Evolutionary conservation across 106 monocot genomes (phyloP), one percentile per base, ranked within the genome.

Genomic region (Posidonia australis): DNA sequence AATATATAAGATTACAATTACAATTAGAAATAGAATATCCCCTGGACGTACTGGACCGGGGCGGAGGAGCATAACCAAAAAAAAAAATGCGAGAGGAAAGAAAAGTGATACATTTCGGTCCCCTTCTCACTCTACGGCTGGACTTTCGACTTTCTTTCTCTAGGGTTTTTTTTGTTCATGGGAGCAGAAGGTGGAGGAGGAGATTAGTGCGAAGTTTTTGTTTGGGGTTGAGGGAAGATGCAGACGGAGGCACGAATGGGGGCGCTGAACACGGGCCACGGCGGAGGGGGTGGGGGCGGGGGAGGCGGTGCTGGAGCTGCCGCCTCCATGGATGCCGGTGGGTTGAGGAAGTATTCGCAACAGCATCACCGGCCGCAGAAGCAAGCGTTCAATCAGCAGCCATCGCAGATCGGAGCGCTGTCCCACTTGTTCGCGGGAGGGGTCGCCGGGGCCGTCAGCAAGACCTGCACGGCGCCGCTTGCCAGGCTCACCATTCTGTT

Each of bases 401-500:
- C 23, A 9, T 26, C 57, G 27, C 57, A 57, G 57, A 28, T 57
- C 3, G 57, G 57, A 13, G 12, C 57, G 29, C 26, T 57, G 24
- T 57, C 57, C 27, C 57, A 57, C 26, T 28, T 57, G 24, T 14
- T 57, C 26, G 57, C 57, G 2, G 57, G 57, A 11, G 57, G 57
- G 16, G 14, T 57, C 6, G 57, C 57, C 26, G 57, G 57, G 26
- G 57, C 57, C 26, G 87, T 98, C 22, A 98, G 96, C 82, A 98
- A 98, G 84, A 98, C 90, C 19, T 98, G 90, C 84, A 98, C 96
- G 24, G 96, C 96, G 0, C 96, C 96, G 0, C 90, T 98, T 17
- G 90, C 87, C 29, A 82, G 96, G 63, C 85, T 98, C 67, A 98
- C 96, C n/a, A 98, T 98, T 24, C 80, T 98, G 29, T 85, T 98